Conservation (phyloP, 2,329 filamentous ascomycete genomes). For the Colletotrichum eremochloae region DNA sequence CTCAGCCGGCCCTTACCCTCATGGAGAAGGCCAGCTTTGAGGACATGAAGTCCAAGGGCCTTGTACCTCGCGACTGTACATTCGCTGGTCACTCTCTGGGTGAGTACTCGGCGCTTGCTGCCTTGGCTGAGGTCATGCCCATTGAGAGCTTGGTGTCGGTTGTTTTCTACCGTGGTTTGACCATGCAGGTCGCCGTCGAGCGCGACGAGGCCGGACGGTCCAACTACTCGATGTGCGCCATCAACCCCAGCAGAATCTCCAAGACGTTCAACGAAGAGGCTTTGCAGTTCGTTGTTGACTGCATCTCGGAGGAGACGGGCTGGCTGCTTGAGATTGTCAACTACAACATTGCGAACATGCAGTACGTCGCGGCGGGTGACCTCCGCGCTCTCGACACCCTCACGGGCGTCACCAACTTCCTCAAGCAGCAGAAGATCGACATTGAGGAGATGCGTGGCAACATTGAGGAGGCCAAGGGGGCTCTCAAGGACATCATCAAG, state of each 20-base stretch:
- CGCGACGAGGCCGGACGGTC: conserved; percentile 92
- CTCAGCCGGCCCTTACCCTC: conserved; percentile 93
- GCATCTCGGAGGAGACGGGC: conserved; percentile 90
- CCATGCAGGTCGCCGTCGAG: conserved; percentile 99
- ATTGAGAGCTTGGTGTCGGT: conserved; percentile 98
- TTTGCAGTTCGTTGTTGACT: conserved; percentile 95
- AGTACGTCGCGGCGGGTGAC: conserved; percentile 80
- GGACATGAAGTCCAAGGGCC: conserved; percentile 97
- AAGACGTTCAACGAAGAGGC: conserved; percentile 99
- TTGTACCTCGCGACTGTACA: conserved; percentile 95
- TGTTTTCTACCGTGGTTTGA: conserved; percentile 98
- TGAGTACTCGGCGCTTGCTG: conserved; percentile 97
- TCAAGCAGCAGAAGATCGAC: conserved; percentile 97
- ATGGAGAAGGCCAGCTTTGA: conserved; percentile 99
- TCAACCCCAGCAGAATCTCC: conserved; percentile 97
- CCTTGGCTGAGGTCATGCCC: conserved; percentile 98
- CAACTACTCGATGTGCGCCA: conserved; percentile 99
- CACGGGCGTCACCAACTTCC: conserved; percentile 89
- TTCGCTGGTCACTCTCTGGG: conserved; percentile 98
- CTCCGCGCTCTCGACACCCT: conserved; percentile 79
- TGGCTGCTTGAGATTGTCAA: conserved; percentile 99
- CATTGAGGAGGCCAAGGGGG: conserved; percentile 90
- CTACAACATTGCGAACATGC: conserved; percentile 85
- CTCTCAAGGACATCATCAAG: conserved; percentile 90
- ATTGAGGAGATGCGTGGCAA: conserved; percentile 93